A percentile compares a stretch with the other conserved stretches of the same genome.
These are phyloP conservation scores for Pleodorina starrii DNA, from an alignment of 139 green algal genomes.

Conservation along the genomic window DNA sequence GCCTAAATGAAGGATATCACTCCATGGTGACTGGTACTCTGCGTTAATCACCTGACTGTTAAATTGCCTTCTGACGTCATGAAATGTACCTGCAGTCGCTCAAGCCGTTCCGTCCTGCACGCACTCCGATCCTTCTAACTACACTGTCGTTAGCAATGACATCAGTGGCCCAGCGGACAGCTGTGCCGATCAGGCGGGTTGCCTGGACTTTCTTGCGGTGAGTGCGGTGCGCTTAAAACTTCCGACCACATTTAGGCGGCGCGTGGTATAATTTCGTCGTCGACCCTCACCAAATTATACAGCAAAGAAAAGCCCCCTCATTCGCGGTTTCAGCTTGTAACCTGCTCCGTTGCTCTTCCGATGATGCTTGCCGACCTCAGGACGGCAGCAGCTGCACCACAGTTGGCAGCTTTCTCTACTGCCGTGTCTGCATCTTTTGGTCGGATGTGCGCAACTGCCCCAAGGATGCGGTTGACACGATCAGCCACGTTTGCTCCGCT, in stretches of 20 bases:
- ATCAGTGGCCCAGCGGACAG: constrained; percentile 22
- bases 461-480: constrained; percentile 5
- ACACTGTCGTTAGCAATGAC: not conserved
- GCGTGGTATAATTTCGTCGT: too few relatives aligned
- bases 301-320: too few relatives aligned
- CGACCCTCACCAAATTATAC: too few relatives aligned
- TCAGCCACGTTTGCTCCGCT: constrained; percentile 16
- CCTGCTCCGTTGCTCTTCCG: not conserved
- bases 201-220: constrained; percentile 23
- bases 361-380: not conserved
- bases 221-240: not conserved
- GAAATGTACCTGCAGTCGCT: constrained; percentile 3
- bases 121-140: not conserved
- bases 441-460: constrained; percentile 18
- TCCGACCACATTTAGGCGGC: too few relatives aligned
- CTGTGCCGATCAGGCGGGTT: not conserved
- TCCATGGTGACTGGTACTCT: not conserved
- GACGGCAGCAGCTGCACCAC: not conserved
- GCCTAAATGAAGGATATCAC: not conserved
- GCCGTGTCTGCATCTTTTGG: constrained; percentile 30
- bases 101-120: not conserved
- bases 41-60: too few relatives aligned
- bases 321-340: too few relatives aligned
- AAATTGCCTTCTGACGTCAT: too few relatives aligned
- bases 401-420: not conserved